Conservation (phyloP, 192 early-diverging fungal genomes). For the Jimgerdemannia lactiflua region DNA sequence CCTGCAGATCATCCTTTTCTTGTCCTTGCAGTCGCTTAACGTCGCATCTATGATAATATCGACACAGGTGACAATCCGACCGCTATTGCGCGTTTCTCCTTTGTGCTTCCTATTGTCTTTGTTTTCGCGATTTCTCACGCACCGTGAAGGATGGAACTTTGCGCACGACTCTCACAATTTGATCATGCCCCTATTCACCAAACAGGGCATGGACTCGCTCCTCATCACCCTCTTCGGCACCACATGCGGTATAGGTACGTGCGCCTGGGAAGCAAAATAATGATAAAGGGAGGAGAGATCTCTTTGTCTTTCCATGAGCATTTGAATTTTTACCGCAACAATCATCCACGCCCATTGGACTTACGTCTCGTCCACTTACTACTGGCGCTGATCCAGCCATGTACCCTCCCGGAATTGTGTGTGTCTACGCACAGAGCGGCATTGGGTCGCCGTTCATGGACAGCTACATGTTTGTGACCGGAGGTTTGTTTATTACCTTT, state of each 20-base stretch:
- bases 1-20: conserved; percentile 61
- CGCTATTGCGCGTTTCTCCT: neutral
- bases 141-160: neutral
- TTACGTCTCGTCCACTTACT: no score
- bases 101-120: neutral
- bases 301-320: no score
- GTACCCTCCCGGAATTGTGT: conserved; percentile 42
- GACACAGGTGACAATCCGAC: conserved; percentile 43
- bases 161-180: neutral
- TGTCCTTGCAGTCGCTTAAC: conserved; percentile 67
- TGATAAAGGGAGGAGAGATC: no score
- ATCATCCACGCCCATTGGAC: no score
- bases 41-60: conserved; percentile 70
- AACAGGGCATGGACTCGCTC: conserved; percentile 64
- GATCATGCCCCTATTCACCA: neutral
- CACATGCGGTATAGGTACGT: conserved; percentile 65
- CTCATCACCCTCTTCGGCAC: conserved; percentile 52
- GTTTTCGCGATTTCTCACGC: neutral
- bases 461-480: conserved; percentile 50
- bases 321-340: no score
- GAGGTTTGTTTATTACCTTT: conserved; percentile 49
- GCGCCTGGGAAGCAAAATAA: no score
- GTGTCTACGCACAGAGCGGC: conserved; percentile 35
- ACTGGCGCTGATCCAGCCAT: conserved; percentile 23
- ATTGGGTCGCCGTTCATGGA: conserved; percentile 57